These are phyloP conservation scores for Flaveria ramosissima DNA, from an alignment of 129 eudicot species.

Conservation along the genomic window DNA sequence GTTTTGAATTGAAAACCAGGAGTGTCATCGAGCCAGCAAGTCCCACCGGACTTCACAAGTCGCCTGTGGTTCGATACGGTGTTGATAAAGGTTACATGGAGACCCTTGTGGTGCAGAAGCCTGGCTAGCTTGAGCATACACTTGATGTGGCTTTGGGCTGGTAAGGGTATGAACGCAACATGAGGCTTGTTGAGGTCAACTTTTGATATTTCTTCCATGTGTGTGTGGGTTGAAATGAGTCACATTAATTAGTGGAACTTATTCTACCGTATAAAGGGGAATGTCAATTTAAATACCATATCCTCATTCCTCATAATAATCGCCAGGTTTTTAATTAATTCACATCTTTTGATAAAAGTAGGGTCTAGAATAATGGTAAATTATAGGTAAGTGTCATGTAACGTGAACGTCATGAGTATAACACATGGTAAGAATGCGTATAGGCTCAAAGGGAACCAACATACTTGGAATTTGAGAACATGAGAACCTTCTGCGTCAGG, in stretches of 20 bases:
- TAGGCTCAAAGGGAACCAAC: too few relatives aligned
- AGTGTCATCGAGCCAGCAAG: conserved; percentile 20
- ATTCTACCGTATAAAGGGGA: background rate
- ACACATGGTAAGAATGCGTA: too few relatives aligned
- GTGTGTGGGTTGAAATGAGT: conserved; percentile 6
- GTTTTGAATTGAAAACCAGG: conserved; percentile 41
- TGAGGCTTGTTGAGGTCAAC: conserved; percentile 20
- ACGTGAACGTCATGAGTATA: too few relatives aligned
- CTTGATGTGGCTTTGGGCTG: conserved; percentile 59
- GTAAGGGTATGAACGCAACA: conserved; percentile 51
- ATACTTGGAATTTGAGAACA: too few relatives aligned
- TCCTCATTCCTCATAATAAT: background rate
- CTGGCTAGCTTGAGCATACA: conserved; percentile 51
- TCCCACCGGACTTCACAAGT: conserved; percentile 36
- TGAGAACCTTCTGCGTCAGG: too few relatives aligned
- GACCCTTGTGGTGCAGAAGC: conserved; percentile 45
- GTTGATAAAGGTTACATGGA: conserved; percentile 55
- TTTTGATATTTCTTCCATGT: conserved; percentile 7
- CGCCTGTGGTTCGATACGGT: conserved; percentile 47
- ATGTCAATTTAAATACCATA: background rate
- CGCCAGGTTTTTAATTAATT: background rate
- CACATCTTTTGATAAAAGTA: background rate
- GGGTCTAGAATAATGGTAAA: too few relatives aligned
- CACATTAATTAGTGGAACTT: background rate
- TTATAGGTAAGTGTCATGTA: too few relatives aligned